These are phyloP conservation scores for Myrica gale DNA, from an alignment of 306 rosid species.

Conservation along the genomic window DNA sequence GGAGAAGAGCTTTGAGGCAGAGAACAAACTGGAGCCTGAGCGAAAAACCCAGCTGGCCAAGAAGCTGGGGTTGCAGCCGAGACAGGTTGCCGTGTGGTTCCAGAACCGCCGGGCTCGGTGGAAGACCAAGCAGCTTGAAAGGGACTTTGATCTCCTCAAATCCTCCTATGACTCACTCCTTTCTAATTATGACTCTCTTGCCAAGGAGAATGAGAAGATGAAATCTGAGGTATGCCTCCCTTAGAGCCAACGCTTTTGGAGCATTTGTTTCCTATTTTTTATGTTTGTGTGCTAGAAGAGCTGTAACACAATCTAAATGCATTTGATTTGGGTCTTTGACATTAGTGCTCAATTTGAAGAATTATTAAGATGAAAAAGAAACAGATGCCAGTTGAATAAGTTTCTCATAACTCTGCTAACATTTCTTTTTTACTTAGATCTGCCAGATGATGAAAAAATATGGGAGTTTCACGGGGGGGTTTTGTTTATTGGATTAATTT, in stretches of 20 bases:
- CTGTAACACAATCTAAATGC: not conserved
- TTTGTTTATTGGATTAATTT: conserved; percentile 6
- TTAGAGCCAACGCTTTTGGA: not conserved
- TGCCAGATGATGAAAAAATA: conserved; percentile 23
- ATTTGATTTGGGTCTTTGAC: not conserved
- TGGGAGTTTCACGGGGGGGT: conserved; percentile 21
- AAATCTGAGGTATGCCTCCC: conserved; percentile 66
- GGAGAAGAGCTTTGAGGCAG: conserved; percentile 95
- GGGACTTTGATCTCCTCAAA: conserved; percentile 85
- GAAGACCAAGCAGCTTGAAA: conserved; percentile 99
- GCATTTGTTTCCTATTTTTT: not conserved
- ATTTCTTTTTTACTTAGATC: conserved; percentile 18
- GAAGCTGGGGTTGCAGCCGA: conserved; percentile 91
- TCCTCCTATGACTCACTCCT: conserved; percentile 76
- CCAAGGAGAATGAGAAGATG: conserved; percentile 82
- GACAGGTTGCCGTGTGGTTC: conserved; percentile 99
- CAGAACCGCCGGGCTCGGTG: conserved; percentile 98
- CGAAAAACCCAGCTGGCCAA: conserved; percentile 84
- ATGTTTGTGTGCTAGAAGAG: not conserved
- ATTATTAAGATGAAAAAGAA: not conserved
- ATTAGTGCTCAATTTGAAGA: conserved; percentile 11
- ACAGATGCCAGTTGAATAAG: not conserved
- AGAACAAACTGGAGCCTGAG: conserved; percentile 98
- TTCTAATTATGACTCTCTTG: conserved; percentile 59
- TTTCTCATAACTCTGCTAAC: not conserved